Percentiles rank a stretch among this genome's conserved stretches.
Evolutionary conservation across 2,329 filamentous ascomycete species (phyloP).

Genomic region (Aspergillus unguis): DNA sequence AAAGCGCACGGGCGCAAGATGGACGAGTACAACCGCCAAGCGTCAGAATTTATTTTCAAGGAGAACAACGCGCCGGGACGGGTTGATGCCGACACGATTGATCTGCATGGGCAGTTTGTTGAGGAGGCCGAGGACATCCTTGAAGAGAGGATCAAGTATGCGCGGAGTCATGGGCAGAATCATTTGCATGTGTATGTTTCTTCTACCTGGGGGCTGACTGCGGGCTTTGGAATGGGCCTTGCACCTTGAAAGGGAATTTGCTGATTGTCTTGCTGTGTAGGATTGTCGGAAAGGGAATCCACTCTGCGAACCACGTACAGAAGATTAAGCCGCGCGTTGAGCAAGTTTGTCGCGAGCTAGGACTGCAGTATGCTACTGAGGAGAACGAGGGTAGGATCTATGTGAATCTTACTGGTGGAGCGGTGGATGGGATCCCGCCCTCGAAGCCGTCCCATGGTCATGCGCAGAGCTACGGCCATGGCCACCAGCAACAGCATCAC

Average conservation of each 20-base stretch:
- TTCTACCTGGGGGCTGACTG: not conserved
- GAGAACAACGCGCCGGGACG: constrained; percentile 82
- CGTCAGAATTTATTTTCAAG: constrained; percentile 89
- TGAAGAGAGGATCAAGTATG: constrained; percentile 77
- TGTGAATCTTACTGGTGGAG: constrained; percentile 75
- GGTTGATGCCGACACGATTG: constrained; percentile 77
- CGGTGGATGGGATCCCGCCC: constrained; percentile 47
- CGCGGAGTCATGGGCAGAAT: constrained; percentile 67
- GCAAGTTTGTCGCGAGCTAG: constrained; percentile 76
- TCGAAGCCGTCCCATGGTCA: constrained; percentile 29
- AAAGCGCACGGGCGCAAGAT: constrained; percentile 80
- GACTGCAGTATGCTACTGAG: constrained; percentile 79
- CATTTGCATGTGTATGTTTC: constrained; percentile 73
- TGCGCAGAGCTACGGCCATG: constrained; percentile 18
- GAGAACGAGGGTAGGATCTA: constrained; percentile 87
- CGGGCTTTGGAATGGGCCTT: not conserved
- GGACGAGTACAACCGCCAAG: constrained; percentile 86
- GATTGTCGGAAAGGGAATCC: constrained; percentile 94
- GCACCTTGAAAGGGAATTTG: not conserved
- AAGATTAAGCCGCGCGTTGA: constrained; percentile 97
- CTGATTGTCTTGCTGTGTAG: constrained; percentile 29
- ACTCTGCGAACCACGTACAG: constrained; percentile 75
- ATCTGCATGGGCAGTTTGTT: constrained; percentile 91
- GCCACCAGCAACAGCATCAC: constrained; percentile 40
- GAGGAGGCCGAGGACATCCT: constrained; percentile 92